phyloP scores from a whole-genome alignment of 2,329 filamentous ascomycete species.

The Cytospora chrysosperma region DNA sequence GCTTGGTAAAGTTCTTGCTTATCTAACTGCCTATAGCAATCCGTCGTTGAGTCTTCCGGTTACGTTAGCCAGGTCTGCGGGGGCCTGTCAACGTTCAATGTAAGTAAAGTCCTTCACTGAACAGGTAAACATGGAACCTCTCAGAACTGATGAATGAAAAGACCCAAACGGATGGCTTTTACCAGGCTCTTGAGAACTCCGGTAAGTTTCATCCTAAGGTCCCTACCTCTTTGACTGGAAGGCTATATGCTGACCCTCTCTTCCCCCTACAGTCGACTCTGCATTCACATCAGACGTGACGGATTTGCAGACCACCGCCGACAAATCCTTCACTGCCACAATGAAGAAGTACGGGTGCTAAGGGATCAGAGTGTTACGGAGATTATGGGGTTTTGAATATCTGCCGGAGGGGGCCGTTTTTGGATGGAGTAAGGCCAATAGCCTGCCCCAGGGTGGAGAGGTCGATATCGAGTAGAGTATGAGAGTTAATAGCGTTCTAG shows the following conservation, averaged over 20 bases:
- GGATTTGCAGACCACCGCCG: slow-evolving; percentile 1
- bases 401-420: too few species aligned
- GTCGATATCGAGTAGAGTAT: too few species aligned
- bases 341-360: slow-evolving; percentile 10
- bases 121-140: background rate
- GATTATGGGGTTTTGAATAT: too few species aligned
- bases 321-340: background rate
- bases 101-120: background rate
- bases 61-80: slow-evolving; percentile 13
- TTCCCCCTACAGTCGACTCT: slow-evolving; percentile 3
- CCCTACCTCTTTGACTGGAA: background rate
- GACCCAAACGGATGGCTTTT: slow-evolving; percentile 1
- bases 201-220: background rate
- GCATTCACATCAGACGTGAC: background rate
- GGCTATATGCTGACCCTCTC: background rate
- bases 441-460: too few species aligned
- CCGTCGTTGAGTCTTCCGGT: slow-evolving; percentile 9
- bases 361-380: too few species aligned
- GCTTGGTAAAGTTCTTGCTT: background rate
- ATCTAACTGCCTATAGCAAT: background rate
- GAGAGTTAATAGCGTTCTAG: too few species aligned
- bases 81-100: slow-evolving; percentile 8
- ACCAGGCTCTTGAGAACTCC: background rate
- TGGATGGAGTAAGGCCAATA: too few species aligned
- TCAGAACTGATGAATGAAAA: background rate